These are phyloP conservation scores for Wickerhamomyces sp. DNA, from an alignment of 1,139 yeast genomes.

Conservation along the genomic window DNA sequence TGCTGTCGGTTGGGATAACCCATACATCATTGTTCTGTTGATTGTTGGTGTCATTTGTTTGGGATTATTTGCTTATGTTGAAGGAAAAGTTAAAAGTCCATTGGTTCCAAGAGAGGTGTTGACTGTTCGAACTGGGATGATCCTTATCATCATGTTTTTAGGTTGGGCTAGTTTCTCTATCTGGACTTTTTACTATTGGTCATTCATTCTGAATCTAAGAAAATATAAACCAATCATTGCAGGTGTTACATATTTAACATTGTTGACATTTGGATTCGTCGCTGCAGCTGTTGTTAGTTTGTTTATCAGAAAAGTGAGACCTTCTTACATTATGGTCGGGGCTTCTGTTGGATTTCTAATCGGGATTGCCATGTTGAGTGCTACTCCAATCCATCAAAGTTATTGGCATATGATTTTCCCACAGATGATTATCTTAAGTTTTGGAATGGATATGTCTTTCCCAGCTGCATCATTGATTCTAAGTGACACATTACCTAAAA, in stretches of 20 bases:
- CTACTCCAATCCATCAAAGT: conserved; percentile 44
- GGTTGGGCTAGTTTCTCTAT: conserved; percentile 62
- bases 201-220: conserved; percentile 40
- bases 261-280: conserved; percentile 40
- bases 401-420: conserved; percentile 44
- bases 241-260: conserved; percentile 41
- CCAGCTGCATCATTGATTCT: conserved; percentile 52
- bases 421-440: conserved; percentile 42
- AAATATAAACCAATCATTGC: conserved; percentile 39
- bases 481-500: conserved; percentile 44
- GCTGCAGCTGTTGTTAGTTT: conserved; percentile 43
- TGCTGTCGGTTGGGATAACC: conserved; percentile 42
- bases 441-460: conserved; percentile 58
- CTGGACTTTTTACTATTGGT: conserved; percentile 37
- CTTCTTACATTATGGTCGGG: conserved; percentile 40
- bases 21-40: conserved; percentile 42
- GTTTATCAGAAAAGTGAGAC: conserved; percentile 37
- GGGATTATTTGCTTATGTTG: conserved; percentile 25
- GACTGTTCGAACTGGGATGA: conserved; percentile 29
- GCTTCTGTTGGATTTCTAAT: conserved; percentile 42
- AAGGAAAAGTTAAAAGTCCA: conserved; percentile 33
- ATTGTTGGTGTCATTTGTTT: conserved; percentile 37
- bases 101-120: conserved; percentile 42
- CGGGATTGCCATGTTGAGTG: conserved; percentile 43
- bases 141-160: conserved; percentile 29